phyloP scores from a whole-genome alignment of 2,329 filamentous ascomycete genomes.

The Colletotrichum sp. region DNA sequence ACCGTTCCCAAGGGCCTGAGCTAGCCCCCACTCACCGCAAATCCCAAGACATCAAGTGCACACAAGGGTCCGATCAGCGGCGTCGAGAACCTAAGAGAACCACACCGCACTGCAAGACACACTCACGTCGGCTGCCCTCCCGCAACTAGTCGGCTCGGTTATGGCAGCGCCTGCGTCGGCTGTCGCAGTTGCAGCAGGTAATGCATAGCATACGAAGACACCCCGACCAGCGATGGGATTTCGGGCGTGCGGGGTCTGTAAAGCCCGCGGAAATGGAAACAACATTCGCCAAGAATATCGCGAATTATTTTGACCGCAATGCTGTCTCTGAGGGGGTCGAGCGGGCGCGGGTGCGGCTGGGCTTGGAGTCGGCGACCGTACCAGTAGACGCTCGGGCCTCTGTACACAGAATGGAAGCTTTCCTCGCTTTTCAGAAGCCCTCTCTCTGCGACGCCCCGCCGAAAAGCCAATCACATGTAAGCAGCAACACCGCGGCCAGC shows the following conservation, averaged over 20 bases:
- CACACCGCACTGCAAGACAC: neutral
- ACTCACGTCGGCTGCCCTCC: neutral
- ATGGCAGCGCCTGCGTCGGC: neutral
- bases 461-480: conserved; percentile 20
- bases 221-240: neutral
- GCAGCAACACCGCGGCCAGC: neutral
- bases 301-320: neutral
- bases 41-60: neutral
- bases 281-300: neutral
- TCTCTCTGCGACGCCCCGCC: neutral
- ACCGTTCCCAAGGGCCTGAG: neutral
- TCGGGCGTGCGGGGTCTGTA: conserved; percentile 3
- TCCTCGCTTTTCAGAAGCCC: neutral
- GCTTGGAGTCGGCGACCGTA: neutral
- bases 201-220: neutral
- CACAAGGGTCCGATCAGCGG: conserved; percentile 14
- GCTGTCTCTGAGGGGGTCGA: neutral
- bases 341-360: neutral
- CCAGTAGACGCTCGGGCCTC: neutral
- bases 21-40: neutral
- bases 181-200: neutral
- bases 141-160: neutral
- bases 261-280: neutral
- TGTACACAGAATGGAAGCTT: neutral
- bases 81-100: conserved; percentile 1